Conservation (phyloP, 768 basidiomycete genomes). For the Sporobolomyces pararoseus region DNA sequence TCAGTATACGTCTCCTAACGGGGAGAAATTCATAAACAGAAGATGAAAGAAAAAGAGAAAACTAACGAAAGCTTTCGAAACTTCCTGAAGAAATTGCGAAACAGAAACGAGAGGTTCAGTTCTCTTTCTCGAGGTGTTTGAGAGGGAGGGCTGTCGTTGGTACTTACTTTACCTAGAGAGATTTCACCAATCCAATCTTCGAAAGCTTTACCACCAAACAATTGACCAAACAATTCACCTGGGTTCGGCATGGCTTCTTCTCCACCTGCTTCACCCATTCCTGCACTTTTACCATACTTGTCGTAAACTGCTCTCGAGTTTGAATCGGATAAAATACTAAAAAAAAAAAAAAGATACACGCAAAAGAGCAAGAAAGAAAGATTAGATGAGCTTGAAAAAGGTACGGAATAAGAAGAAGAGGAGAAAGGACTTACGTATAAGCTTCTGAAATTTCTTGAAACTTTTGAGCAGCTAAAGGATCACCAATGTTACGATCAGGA, state of each 20-base stretch:
- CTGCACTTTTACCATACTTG: conserved; percentile 88
- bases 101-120: no score
- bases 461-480: conserved; percentile 92
- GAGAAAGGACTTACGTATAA: conserved; percentile 59
- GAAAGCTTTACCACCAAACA: conserved; percentile 65
- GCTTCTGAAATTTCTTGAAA: conserved; percentile 97
- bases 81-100: conserved; percentile 14
- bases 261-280: conserved; percentile 49
- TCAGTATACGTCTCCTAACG: background rate
- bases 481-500: conserved; percentile 46
- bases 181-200: conserved; percentile 85
- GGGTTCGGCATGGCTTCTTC: conserved; percentile 74
- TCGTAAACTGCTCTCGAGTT: conserved; percentile 87
- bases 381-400: no score
- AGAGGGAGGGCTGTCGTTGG: background rate
- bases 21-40: background rate
- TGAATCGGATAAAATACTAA: conserved; percentile 51
- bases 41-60: background rate
- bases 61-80: conserved; percentile 47
- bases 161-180: conserved; percentile 81
- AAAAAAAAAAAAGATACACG: conserved; percentile 47
- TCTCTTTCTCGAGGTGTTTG: no score
- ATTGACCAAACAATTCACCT: conserved; percentile 86
- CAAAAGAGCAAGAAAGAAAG: no score
- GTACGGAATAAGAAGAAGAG: no score